Evolutionary conservation across 768 basidiomycete species (phyloP).

Genomic region (Psilocybe sp.): DNA sequence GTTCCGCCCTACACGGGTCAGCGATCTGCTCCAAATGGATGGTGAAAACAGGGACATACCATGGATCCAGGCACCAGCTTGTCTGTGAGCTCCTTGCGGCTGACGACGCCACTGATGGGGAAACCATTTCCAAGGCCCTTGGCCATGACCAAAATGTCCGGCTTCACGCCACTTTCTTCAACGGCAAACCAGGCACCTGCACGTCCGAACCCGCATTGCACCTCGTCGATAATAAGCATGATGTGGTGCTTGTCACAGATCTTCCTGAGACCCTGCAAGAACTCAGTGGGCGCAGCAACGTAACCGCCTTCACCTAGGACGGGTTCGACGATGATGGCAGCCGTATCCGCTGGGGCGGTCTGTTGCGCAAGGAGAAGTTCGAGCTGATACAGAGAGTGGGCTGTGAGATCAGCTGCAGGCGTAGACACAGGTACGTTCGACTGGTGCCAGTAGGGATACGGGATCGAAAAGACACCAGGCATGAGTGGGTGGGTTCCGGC

Average conservation of each 20-base stretch:
- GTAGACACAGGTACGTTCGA: conserved; percentile 56
- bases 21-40: neutral
- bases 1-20: conserved; percentile 66
- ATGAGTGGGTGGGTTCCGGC: conserved; percentile 78
- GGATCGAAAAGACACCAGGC: conserved; percentile 79
- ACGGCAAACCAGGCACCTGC: conserved; percentile 84
- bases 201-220: conserved; percentile 88
- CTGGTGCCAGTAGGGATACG: conserved; percentile 96
- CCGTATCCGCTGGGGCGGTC: conserved; percentile 79
- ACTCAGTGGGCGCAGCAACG: conserved; percentile 80
- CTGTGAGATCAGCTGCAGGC: conserved; percentile 52
- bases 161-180: conserved; percentile 79
- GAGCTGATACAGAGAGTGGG: conserved; percentile 74
- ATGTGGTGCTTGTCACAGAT: conserved; percentile 89
- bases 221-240: conserved; percentile 81
- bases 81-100: conserved; percentile 79
- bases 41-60: conserved; percentile 35
- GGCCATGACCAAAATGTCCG: conserved; percentile 87
- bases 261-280: conserved; percentile 73
- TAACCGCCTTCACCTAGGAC: conserved; percentile 96
- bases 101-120: conserved; percentile 85
- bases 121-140: conserved; percentile 95
- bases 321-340: conserved; percentile 92
- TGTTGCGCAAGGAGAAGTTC: conserved; percentile 77
- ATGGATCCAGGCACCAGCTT: conserved; percentile 75